Conservation (phyloP, 345 rosid genomes). For the Lepidium africanum region DNA sequence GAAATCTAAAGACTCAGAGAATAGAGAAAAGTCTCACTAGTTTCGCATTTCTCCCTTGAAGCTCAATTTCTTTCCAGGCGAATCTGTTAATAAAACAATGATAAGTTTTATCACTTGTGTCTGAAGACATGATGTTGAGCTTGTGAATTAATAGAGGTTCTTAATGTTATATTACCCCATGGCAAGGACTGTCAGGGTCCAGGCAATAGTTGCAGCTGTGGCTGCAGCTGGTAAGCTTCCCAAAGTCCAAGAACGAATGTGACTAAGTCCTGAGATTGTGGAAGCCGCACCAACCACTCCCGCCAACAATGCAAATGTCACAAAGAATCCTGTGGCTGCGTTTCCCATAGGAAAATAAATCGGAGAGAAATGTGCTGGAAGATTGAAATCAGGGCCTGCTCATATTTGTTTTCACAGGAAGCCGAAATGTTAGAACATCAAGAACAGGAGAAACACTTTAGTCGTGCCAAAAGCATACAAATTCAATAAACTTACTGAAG, state of each 20-base stretch:
- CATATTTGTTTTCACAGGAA: neutral
- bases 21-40: constrained; percentile 44
- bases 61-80: constrained; percentile 84
- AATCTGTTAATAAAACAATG: constrained; percentile 38
- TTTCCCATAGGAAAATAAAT: constrained; percentile 93
- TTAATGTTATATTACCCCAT: constrained; percentile 53
- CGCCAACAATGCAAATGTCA: constrained; percentile 66
- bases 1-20: neutral
- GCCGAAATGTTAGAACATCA: neutral
- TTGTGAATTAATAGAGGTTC: neutral
- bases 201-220: constrained; percentile 72
- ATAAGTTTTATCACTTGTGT: constrained; percentile 9
- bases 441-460: neutral
- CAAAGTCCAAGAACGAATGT: constrained; percentile 49
- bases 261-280: constrained; percentile 56
- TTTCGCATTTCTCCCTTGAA: constrained; percentile 58
- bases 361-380: constrained; percentile 93
- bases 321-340: constrained; percentile 97
- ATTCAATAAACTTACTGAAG: neutral
- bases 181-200: constrained; percentile 87
- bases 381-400: constrained; percentile 61
- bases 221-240: constrained; percentile 76
- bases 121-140: neutral
- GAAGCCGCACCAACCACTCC: constrained; percentile 92
- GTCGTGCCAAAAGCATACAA: neutral